Evolutionary conservation across 768 basidiomycete genomes (phyloP).

Genomic region (Leccinum aurantiacum): DNA sequence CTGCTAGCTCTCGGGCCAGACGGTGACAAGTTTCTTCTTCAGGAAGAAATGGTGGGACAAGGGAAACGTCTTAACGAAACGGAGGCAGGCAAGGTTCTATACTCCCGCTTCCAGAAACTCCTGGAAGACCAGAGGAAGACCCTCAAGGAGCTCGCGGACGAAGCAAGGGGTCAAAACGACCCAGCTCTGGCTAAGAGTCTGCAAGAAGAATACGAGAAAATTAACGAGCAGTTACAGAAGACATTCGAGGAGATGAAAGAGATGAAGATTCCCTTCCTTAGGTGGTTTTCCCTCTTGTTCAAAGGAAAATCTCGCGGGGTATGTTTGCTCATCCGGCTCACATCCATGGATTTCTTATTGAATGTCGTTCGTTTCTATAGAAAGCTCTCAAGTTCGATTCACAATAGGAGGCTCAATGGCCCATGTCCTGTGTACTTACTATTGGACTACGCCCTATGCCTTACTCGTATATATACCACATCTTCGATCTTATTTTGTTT

Average conservation of each 20-base stretch:
- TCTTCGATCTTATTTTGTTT: background rate
- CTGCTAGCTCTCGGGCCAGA: background rate
- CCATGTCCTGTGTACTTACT: background rate
- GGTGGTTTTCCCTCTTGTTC: conserved; percentile 12
- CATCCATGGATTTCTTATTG: background rate
- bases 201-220: conserved; percentile 12
- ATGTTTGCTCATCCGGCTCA: background rate
- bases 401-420: background rate
- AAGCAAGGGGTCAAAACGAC: conserved; percentile 16
- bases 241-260: conserved; percentile 24
- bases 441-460: background rate
- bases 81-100: conserved; percentile 20
- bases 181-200: conserved; percentile 11
- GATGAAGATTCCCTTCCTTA: conserved; percentile 18
- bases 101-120: conserved; percentile 17
- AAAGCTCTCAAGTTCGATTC: background rate
- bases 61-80: conserved; percentile 22
- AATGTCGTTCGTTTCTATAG: background rate
- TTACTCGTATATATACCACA: background rate
- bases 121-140: conserved; percentile 18
- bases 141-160: conserved; percentile 18
- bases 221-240: conserved; percentile 8
- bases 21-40: conserved; percentile 11
- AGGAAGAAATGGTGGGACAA: conserved; percentile 20
- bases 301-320: conserved; percentile 12